Evolutionary conservation across 2,329 filamentous ascomycete species (phyloP), one percentile per base, ranked within the genome.

Genomic region (Trichoderma sp.): DNA sequence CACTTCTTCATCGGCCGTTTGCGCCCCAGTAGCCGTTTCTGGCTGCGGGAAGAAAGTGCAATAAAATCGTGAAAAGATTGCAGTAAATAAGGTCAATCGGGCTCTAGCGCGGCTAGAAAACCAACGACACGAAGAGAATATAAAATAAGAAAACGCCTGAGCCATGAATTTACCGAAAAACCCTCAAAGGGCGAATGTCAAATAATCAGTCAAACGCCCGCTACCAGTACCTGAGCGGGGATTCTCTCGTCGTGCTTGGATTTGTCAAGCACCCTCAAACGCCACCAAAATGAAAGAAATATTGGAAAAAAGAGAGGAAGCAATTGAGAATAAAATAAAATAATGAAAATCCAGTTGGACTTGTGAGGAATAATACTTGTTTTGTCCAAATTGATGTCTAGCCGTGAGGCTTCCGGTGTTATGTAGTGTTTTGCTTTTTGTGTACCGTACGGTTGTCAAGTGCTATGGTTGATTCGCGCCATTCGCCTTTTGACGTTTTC

Each of bases 181-280:
- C 64, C 64, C 34, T 66, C 30, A 63, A 68, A 67, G 66, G 18
- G 24, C 65, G 65, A 67, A 58, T 54, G 60, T 66, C 72, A 74
- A 75, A 75, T 74, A 72, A 75, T 67, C 74, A 67, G 70, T 66
- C 70, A 74, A 66, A 77, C 75, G 72, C 75, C 75, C 70, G 74
- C 75, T 76, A 69, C 71, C 68, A 68, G 37, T 54, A 55, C 63
- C 64, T 68, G 63, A 68, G 68, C 68, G 68, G 63, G 43, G 55
- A 61, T 56, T 69, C 68, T 69, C 63, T 55, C 55, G 30, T 60
- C 18, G 55, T 51, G 37, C 43, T 54, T 69, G 39, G 39, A 30
- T 37, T 30, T 59, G 28, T 28, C 56, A 51, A 49, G 54, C 30
- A 37, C 14, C 63, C 21, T 39, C 37, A 69, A 49, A 69, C 64